phyloP scores from a whole-genome alignment of 2,329 filamentous ascomycete genomes.

The Zasmidium angulare region DNA sequence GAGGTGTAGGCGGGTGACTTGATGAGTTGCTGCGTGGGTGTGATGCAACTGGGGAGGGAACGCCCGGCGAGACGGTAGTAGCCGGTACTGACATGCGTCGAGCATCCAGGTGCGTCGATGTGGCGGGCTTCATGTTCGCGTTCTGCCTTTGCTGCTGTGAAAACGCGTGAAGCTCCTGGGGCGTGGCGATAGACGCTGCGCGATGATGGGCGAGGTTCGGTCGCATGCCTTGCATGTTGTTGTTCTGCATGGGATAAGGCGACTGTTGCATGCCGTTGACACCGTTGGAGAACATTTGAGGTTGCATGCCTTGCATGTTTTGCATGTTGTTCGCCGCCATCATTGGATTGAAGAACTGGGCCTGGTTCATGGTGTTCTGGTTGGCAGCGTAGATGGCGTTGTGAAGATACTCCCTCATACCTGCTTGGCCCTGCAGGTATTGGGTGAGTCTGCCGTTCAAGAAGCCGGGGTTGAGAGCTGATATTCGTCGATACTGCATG shows the following conservation, averaged over 20 bases:
- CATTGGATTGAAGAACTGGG: conserved; percentile 43
- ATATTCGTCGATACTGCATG: conserved; percentile 63
- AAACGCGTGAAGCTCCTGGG: conserved; percentile 35
- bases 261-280: conserved; percentile 30
- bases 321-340: conserved; percentile 29
- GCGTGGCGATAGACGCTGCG: conserved; percentile 46
- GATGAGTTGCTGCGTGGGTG: conserved; percentile 12
- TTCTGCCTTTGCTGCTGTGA: conserved; percentile 31
- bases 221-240: conserved; percentile 31
- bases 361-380: conserved; percentile 38
- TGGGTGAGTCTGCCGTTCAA: conserved; percentile 63
- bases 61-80: conserved; percentile 2
- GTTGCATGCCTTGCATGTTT: conserved; percentile 27
- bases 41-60: conserved; percentile 13
- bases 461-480: conserved; percentile 57
- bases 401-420: conserved; percentile 52
- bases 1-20: conserved; percentile 18
- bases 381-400: conserved; percentile 45
- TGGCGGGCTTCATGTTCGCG: conserved; percentile 13
- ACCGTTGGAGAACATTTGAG: conserved; percentile 24
- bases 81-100: conserved; percentile 10
- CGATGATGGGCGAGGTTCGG: conserved; percentile 39
- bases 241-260: conserved; percentile 41
- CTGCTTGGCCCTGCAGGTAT: conserved; percentile 59
- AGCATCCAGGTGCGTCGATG: conserved; percentile 8